Evolutionary conservation across 208 protist species (phyloP).

Genomic region (Kentomonas sorsogonicus): DNA sequence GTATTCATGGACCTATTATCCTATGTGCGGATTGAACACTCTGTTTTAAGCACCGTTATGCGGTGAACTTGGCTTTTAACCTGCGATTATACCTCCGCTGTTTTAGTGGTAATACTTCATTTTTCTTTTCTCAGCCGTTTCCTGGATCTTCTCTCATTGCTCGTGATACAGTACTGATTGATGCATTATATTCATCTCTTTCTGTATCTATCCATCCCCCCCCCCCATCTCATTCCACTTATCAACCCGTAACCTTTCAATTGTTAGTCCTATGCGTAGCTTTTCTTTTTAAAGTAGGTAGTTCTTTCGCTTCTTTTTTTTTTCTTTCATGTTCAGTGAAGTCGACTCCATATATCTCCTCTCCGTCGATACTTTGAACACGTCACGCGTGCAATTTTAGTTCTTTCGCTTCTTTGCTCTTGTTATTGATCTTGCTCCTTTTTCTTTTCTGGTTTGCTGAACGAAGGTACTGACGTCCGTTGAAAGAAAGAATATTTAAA

Average conservation of each 20-base stretch:
- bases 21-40: too few species aligned
- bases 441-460: conserved; percentile 5
- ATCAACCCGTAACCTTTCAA: not conserved
- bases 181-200: too few species aligned
- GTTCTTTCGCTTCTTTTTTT: not conserved
- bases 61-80: too few species aligned
- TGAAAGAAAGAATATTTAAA: not conserved
- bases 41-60: too few species aligned
- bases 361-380: not conserved
- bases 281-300: conserved; percentile 7
- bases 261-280: not conserved
- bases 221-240: not conserved
- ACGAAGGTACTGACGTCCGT: not conserved
- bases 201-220: not conserved
- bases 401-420: conserved; percentile 7
- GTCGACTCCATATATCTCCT: not conserved
- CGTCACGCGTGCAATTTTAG: not conserved
- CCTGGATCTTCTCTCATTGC: conserved; percentile 7
- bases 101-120: too few species aligned
- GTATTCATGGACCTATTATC: too few species aligned
- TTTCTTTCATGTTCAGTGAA: conserved; percentile 6
- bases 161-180: not conserved
- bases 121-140: conserved; percentile 3
- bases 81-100: too few species aligned
- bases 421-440: conserved; percentile 9